Evolutionary conservation across 306 rosid species (phyloP).

Genomic region (Crotalaria pallida): DNA sequence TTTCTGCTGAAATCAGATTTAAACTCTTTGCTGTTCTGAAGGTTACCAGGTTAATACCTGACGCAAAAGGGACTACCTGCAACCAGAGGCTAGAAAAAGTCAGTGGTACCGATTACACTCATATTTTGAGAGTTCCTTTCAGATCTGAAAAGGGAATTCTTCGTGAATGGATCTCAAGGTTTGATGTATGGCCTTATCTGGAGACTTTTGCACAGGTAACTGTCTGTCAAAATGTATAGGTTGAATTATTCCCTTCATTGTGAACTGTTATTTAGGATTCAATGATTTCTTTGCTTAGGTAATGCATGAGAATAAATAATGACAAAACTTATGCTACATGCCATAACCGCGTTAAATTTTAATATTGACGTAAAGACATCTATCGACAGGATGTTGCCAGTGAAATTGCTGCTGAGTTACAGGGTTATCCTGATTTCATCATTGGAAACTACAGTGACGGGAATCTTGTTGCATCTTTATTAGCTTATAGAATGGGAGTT

Average conservation of each 20-base stretch:
- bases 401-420: slow-evolving; percentile 79
- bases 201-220: slow-evolving; percentile 88
- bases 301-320: background rate
- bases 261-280: background rate
- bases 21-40: slow-evolving; percentile 5
- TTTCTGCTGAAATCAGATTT: background rate
- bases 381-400: slow-evolving; percentile 68
- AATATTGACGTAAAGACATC: slow-evolving; percentile 16
- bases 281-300: background rate
- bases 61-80: slow-evolving; percentile 90
- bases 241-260: background rate
- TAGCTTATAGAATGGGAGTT: slow-evolving; percentile 89
- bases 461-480: slow-evolving; percentile 86
- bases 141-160: slow-evolving; percentile 71
- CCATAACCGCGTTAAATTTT: background rate
- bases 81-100: slow-evolving; percentile 89
- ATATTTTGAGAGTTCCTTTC: slow-evolving; percentile 91
- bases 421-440: slow-evolving; percentile 77
- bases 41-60: slow-evolving; percentile 91
- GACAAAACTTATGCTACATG: background rate
- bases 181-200: slow-evolving; percentile 93
- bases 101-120: slow-evolving; percentile 68
- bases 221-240: background rate
- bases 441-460: slow-evolving; percentile 98
- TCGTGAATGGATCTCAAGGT: slow-evolving; percentile 90